Conservation (phyloP, 805 yeast species). For the Candida xiaguanensis region DNA sequence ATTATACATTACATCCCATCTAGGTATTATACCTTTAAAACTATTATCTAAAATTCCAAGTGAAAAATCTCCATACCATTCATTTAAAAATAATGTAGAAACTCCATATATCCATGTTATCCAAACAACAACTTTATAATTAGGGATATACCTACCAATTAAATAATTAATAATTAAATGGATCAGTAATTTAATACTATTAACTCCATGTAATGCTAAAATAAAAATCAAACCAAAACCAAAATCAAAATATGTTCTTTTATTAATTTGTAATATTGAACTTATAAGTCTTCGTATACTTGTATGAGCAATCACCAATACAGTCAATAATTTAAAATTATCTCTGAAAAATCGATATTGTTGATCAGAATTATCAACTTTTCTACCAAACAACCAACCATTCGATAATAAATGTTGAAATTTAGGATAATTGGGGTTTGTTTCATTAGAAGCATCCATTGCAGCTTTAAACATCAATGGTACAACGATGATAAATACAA, state of each 20-base stretch:
- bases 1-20: constrained; percentile 97
- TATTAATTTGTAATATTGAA: constrained; percentile 13
- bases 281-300: constrained; percentile 36
- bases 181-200: constrained; percentile 54
- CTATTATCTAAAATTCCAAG: constrained; percentile 61
- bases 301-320: constrained; percentile 53
- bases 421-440: constrained; percentile 67
- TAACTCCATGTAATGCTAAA: constrained; percentile 76
- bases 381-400: constrained; percentile 90
- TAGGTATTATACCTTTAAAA: constrained; percentile 69
- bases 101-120: constrained; percentile 78
- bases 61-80: constrained; percentile 52
- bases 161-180: constrained; percentile 55
- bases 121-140: constrained; percentile 36
- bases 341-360: constrained; percentile 88
- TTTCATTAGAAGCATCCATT: constrained; percentile 70
- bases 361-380: constrained; percentile 87
- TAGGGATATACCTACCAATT: constrained; percentile 39
- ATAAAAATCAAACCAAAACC: constrained; percentile 67
- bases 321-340: constrained; percentile 63
- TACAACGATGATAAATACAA: constrained; percentile 62
- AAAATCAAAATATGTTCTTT: constrained; percentile 66
- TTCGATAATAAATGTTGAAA: constrained; percentile 59
- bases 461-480: constrained; percentile 84
- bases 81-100: constrained; percentile 75